These are phyloP conservation scores for Lactarius akahatsu DNA, from an alignment of 768 basidiomycete species.

Conservation along the genomic window DNA sequence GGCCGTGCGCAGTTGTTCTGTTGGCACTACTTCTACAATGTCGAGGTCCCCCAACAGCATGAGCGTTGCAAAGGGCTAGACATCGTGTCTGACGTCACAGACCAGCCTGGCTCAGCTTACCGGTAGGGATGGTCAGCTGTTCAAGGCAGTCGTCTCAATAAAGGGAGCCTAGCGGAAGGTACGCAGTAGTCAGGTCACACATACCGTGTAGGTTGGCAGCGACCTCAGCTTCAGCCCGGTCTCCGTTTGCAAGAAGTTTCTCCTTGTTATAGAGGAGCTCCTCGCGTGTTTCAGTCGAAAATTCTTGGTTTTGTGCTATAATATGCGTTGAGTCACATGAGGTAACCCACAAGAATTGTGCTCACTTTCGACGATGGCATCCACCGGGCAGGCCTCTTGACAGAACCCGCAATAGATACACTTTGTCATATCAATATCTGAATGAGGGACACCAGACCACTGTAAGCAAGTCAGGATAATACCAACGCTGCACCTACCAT, in stretches of 20 bases:
- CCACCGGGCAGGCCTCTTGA: constrained; percentile 98
- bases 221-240: constrained; percentile 95
- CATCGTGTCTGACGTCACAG: not conserved
- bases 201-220: constrained; percentile 87
- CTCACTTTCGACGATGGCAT: constrained; percentile 98
- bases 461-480: not conserved
- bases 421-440: constrained; percentile 99
- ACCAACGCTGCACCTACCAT: constrained; percentile 53
- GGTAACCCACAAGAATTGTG: constrained; percentile 22
- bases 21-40: constrained; percentile 7
- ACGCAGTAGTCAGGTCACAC: constrained; percentile 41
- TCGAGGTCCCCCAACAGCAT: not conserved
- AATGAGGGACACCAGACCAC: not conserved
- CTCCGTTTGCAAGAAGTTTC: constrained; percentile 94
- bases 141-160: constrained; percentile 28
- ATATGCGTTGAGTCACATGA: constrained; percentile 1
- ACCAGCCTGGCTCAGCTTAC: constrained; percentile 39
- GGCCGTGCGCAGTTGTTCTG: not conserved
- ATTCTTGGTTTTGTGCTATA: constrained; percentile 95
- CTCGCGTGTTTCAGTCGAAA: constrained; percentile 95
- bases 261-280: constrained; percentile 99
- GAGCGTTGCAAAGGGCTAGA: not conserved
- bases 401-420: constrained; percentile 99
- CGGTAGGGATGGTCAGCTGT: constrained; percentile 87
- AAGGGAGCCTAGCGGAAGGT: constrained; percentile 21